Percentiles rank a stretch among this genome's conserved stretches.
phyloP scores from a whole-genome alignment of 139 green algal species.

The Yamagishiella unicocca region DNA sequence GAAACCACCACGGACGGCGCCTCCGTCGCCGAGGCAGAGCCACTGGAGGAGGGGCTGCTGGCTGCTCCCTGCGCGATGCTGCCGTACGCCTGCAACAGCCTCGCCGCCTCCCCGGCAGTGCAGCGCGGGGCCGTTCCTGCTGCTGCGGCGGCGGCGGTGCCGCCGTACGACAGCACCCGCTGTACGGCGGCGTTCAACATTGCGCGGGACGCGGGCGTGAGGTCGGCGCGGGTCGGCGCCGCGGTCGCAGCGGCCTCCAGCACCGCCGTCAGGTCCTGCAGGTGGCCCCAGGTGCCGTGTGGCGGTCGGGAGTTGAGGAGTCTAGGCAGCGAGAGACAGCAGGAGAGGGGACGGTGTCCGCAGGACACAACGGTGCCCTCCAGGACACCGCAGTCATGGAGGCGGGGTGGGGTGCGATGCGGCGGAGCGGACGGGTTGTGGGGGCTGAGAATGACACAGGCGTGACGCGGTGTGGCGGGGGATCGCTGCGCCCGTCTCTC shows the following conservation, averaged over 20 bases:
- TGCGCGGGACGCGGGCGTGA: neutral
- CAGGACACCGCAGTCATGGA: no score
- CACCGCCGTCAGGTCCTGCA: conserved; percentile 18
- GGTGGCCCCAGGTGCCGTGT: neutral
- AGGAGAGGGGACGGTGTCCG: no score
- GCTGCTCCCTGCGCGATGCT: neutral
- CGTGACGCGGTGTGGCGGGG: no score
- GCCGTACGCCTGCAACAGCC: conserved; percentile 30
- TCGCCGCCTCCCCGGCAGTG: neutral
- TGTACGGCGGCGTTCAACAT: neutral
- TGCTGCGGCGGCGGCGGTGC: neutral
- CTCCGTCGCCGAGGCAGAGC: neutral
- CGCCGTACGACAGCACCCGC: neutral
- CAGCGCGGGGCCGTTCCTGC: neutral
- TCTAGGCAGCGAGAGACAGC: no score
- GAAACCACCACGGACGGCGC: neutral
- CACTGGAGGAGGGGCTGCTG: no score
- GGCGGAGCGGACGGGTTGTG: no score
- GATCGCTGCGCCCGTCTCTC: no score
- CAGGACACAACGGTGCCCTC: no score
- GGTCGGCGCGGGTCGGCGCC: neutral
- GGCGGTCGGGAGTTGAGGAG: no score
- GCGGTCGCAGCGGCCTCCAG: neutral
- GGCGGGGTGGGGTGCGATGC: no score
- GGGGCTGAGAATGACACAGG: no score